Evolutionary conservation across 176 grass and related monocot genomes (phyloP).

Genomic region (Musa acuminata): DNA sequence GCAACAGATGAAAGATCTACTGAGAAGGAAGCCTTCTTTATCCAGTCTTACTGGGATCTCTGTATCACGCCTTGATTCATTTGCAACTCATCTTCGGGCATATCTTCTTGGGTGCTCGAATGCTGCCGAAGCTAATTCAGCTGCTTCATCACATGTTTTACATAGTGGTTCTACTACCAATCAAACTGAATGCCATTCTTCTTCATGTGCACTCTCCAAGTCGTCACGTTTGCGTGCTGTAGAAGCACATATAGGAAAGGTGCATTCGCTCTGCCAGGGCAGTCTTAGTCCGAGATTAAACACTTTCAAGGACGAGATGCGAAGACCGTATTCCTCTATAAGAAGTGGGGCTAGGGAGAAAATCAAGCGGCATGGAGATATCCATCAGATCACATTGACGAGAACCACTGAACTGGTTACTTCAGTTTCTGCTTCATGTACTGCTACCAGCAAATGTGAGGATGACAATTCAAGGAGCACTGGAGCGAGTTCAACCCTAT

Average conservation of each 20-base stretch:
- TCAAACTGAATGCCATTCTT: constrained; percentile 32
- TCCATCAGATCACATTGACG: constrained; percentile 19
- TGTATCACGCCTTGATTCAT: constrained; percentile 54
- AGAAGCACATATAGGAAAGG: constrained; percentile 27
- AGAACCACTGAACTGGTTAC: constrained; percentile 18
- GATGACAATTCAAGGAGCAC: constrained; percentile 25
- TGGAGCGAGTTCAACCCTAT: constrained; percentile 22
- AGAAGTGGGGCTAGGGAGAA: constrained; percentile 49
- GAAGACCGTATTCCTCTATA: constrained; percentile 27
- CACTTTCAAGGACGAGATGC: constrained; percentile 69
- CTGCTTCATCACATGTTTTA: constrained; percentile 25
- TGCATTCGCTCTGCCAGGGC: constrained; percentile 33
- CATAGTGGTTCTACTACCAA: constrained; percentile 20
- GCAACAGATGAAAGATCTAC: constrained; percentile 78
- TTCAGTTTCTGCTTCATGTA: constrained; percentile 9
- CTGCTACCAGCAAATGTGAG: constrained; percentile 7
- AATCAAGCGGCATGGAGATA: constrained; percentile 33
- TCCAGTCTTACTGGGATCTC: constrained; percentile 85
- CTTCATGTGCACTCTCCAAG: constrained; percentile 29
- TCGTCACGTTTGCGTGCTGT: constrained; percentile 28
- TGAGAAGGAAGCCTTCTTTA: constrained; percentile 53
- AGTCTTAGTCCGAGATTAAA: constrained; percentile 62
- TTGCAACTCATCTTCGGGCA: constrained; percentile 62
- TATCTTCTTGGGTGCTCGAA: constrained; percentile 57
- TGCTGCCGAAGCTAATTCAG: constrained; percentile 43